Conservation (phyloP, 176 grass and related monocot genomes). For the Eleusine coracana region DNA sequence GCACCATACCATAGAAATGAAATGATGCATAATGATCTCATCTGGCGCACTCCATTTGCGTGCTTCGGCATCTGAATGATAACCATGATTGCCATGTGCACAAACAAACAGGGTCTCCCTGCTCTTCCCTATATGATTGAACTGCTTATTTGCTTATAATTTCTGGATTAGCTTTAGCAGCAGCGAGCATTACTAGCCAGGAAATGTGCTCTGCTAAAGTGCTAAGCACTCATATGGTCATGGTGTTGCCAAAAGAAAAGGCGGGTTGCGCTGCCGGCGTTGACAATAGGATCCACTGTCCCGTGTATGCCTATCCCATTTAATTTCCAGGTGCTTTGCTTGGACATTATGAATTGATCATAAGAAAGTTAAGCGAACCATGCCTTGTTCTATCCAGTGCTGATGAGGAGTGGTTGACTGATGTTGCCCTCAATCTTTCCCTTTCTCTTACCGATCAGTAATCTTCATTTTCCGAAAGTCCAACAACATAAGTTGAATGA, state of each 20-base stretch:
- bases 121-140: not conserved
- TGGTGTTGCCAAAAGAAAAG: not conserved
- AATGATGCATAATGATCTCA: slow-evolving; percentile 16
- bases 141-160: not conserved
- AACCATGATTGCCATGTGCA: not conserved
- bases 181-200: not conserved
- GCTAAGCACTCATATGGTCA: not conserved
- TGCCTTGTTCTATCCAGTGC: not conserved
- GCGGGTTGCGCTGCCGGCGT: not conserved
- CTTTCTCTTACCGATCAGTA: not conserved
- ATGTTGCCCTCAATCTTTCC: not conserved
- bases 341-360: not conserved
- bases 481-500: not conserved
- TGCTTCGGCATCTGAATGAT: not conserved
- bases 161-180: not conserved
- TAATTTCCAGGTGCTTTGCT: not conserved
- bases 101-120: not conserved
- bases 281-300: not conserved
- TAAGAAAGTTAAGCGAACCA: too few relatives aligned
- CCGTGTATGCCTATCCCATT: not conserved
- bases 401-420: not conserved
- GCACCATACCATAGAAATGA: not conserved
- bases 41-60: not conserved
- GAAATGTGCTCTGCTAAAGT: not conserved
- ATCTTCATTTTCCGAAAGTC: not conserved